phyloP scores from a whole-genome alignment of 768 basidiomycete genomes.

The Kwoniella heveanensis region DNA sequence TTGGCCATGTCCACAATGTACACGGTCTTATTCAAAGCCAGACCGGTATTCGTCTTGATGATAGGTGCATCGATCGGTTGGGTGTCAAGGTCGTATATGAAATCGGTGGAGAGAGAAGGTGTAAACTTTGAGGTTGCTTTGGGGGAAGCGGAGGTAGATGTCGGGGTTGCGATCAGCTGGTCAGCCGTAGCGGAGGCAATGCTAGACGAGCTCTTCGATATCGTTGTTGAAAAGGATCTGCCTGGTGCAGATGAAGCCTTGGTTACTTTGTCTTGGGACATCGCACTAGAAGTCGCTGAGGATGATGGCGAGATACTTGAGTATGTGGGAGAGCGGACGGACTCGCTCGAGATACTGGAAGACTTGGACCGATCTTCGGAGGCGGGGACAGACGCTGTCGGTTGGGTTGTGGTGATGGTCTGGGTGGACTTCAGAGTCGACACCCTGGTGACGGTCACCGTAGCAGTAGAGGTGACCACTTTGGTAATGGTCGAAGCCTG shows the following conservation, averaged over 20 bases:
- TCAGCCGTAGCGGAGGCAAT: not conserved
- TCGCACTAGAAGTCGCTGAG: not conserved
- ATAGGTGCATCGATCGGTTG: slow-evolving; percentile 17
- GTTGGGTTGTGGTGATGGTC: not conserved
- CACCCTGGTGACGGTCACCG: not conserved
- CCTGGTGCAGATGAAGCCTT: not conserved
- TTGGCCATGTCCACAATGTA: slow-evolving; percentile 20
- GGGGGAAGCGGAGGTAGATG: too few species aligned
- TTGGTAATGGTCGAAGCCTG: not conserved
- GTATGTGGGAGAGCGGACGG: not conserved
- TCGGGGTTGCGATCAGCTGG: not conserved
- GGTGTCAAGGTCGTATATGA: slow-evolving; percentile 22
- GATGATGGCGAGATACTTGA: not conserved
- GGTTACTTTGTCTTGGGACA: not conserved
- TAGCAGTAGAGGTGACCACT: slow-evolving; percentile 6
- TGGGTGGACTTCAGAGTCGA: not conserved
- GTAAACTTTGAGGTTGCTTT: not conserved
- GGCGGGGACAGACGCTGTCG: not conserved
- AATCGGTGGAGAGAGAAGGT: slow-evolving; percentile 3
- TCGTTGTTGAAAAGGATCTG: not conserved
- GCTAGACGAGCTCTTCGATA: not conserved
- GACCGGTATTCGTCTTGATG: slow-evolving; percentile 7
- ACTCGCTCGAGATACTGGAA: not conserved
- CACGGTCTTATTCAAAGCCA: slow-evolving; percentile 7
- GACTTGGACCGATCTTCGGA: not conserved